phyloP scores from a whole-genome alignment of 2,329 filamentous ascomycete genomes.

The Pseudogymnoascus sp. region DNA sequence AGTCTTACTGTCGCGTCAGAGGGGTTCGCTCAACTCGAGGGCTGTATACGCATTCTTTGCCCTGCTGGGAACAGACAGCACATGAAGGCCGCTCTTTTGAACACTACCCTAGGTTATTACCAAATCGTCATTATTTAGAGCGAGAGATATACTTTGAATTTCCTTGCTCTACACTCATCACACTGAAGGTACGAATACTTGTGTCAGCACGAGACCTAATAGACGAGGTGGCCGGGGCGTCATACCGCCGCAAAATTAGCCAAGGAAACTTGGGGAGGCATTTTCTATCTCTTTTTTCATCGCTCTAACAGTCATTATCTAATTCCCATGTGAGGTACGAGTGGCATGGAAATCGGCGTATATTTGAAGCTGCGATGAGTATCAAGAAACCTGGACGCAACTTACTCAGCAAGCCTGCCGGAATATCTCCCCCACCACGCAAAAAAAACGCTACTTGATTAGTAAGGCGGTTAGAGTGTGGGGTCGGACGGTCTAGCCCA shows the following conservation, averaged over 20 bases:
- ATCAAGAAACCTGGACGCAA: not conserved
- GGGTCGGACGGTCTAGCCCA: too few species aligned
- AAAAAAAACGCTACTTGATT: too few species aligned
- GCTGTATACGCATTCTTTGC: conserved; percentile 35
- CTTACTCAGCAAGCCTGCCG: not conserved
- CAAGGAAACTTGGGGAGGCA: not conserved
- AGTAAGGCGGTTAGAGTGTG: too few species aligned
- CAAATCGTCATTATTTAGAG: not conserved
- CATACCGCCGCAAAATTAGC: conserved; percentile 1
- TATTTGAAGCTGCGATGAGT: not conserved
- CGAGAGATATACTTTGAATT: conserved; percentile 13
- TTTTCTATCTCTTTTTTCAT: not conserved
- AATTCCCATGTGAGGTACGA: not conserved
- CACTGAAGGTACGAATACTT: conserved; percentile 6
- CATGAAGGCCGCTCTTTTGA: conserved; percentile 35
- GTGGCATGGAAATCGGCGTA: not conserved
- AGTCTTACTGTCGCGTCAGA: conserved; percentile 34
- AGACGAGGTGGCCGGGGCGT: not conserved
- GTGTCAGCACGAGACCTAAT: not conserved
- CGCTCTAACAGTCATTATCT: not conserved
- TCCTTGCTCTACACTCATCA: conserved; percentile 15
- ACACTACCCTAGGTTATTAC: conserved; percentile 25
- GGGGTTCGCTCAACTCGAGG: conserved; percentile 35
- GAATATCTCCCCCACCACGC: not conserved
- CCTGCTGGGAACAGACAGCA: conserved; percentile 32